Base-by-base conservation (phyloP, 257 asterid species). In the Cordia subcordata region DNA sequence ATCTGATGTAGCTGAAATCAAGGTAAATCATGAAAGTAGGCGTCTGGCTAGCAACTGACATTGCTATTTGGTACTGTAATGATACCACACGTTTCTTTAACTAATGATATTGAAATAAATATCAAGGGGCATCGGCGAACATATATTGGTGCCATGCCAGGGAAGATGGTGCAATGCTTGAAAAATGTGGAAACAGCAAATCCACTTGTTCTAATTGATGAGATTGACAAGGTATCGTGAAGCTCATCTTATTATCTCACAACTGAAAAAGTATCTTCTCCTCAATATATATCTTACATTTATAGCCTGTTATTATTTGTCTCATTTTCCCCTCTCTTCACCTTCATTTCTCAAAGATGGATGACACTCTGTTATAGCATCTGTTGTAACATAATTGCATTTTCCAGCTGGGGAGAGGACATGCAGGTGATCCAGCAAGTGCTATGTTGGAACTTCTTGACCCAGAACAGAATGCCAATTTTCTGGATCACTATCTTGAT, bases 131-230 rank as follows among this genome's bases (percentile, higher is more conserved):
- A 89, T 73, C 97, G 99, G 51, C 86, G 97, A 53, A 93, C 99
- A 69, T 93, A 93, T 73, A 93, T 93, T 64, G 99, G 99, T 68
- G 99, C 99, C 72, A 93, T 93, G 99, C 99, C 99, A 8, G 99
- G 99, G 77, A 93, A 93, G 88, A 86, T 89, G 86, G 99, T 93
- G 68, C 99, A 93, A 61, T 93, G 99, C 68, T 74, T 93, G 60
- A 93, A 93, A 76, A 86, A 79, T 75, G 97, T 93, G 63, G 99
- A 91, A 72, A 93, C 96, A 50, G 82, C 99, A 55, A 93, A 93
- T 75, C 99, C 99, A 75, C 96, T 93, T 72, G 99, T 93, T 75
- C 83, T 93, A 72, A 93, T 93, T 33, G 99, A 93, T 75, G 99
- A 93, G 76, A 93, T 93, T 72, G 99, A 93, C 77, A 93, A 93